These are phyloP conservation scores for Trichoderma sp. DNA, from an alignment of 2,329 filamentous ascomycete species.

Conservation along the genomic window DNA sequence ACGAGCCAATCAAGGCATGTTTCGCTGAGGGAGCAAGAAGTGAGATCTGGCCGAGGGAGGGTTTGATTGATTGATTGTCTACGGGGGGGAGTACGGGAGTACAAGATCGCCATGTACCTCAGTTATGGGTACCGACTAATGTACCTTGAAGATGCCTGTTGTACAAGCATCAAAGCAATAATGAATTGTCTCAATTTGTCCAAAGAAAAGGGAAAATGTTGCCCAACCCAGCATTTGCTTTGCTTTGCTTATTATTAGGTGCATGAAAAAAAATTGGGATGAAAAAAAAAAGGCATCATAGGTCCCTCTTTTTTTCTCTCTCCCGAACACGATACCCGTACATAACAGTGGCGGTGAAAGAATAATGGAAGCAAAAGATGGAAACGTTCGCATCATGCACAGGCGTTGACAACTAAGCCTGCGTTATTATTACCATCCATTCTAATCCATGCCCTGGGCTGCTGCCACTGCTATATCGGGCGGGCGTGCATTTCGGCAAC, in stretches of 20 bases:
- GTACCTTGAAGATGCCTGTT: not conserved
- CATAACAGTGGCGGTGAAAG: slow-evolving; percentile 14
- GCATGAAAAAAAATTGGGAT: not conserved
- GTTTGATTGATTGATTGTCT: not conserved
- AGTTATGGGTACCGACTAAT: not conserved
- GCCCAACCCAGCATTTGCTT: not conserved
- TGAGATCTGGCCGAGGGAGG: slow-evolving; percentile 11
- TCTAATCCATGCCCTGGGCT: not conserved
- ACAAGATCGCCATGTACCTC: not conserved
- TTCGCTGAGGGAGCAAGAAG: not conserved
- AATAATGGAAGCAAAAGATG: not conserved
- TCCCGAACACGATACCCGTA: not conserved
- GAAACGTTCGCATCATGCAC: slow-evolving; percentile 13
- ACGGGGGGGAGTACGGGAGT: not conserved
- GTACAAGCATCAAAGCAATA: not conserved
- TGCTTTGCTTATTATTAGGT: not conserved
- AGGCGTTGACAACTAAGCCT: slow-evolving; percentile 16
- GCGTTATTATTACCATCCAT: not conserved
- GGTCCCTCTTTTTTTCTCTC: not conserved
- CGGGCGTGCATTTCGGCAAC: slow-evolving; percentile 1
- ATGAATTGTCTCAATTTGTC: not conserved
- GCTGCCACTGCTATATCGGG: not conserved
- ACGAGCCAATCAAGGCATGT: slow-evolving; percentile 12
- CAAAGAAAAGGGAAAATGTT: not conserved
- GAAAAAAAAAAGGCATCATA: not conserved